Evolutionary conservation across 768 basidiomycete species (phyloP), one percentile per base, ranked within the genome.

Genomic region (Mycena chlorophos): DNA sequence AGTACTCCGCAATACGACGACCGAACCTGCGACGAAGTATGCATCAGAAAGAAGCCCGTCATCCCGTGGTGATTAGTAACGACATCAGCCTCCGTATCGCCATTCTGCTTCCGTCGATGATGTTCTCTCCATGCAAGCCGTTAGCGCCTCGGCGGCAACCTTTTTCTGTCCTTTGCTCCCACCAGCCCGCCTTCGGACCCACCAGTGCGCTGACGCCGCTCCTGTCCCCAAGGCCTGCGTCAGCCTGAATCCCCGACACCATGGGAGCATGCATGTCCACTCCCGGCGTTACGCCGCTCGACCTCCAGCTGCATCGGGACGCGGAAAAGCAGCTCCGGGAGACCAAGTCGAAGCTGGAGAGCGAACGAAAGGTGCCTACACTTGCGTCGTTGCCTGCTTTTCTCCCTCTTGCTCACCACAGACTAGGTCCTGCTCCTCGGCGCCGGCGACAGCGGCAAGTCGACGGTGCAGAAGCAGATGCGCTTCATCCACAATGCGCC

Each of bases 401-500:
- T 10, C 34, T 37, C 12, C 10, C 34, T n/a, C n/a, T n/a, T n/a
- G 34, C 34, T 37, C 22, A 28, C 12, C 10, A 27, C 14, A 46
- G 26, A 49, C 54, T 58, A 94, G 88, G 86, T 97, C 17, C 78
- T 98, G 49, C 79, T 98, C 26, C 79, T 98, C 34, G 94, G 94
- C 40, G 94, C 94, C 38, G 94, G 94, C 25, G 94, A 96, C 68
- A 91, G 88, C 28, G 94, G 94, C 23, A 98, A 97, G 72, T 92
- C 90, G 5, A 97, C 94, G 8, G 81, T 97, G 65, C 81, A 94
- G 69, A 94, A 94, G 90, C 94, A 98, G 88, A 98, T 98, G 96
- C 87, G 94, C 34, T 77, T 97, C 37, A 97, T 99, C 48, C 95
- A 98, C 72, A 82, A 85, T 56, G 77, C 92, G 1, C 88, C 91